Evolutionary conservation across 2,329 filamentous ascomycete genomes (phyloP).

Genomic region (Penicillium sp.): DNA sequence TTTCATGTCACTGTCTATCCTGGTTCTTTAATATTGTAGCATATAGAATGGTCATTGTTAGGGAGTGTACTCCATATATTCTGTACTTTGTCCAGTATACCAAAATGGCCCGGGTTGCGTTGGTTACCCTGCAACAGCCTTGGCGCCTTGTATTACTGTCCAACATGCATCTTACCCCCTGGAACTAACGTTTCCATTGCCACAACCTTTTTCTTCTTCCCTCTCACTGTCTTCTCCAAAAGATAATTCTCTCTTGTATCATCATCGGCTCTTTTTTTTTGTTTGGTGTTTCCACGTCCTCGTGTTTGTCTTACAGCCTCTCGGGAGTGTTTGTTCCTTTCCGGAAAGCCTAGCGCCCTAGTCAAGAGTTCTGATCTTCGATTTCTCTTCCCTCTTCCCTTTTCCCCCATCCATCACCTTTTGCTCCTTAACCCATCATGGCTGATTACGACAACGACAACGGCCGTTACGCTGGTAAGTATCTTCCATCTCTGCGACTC

Average conservation of each 20-base stretch:
- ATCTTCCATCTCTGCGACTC: slow-evolving; percentile 8
- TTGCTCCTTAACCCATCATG: slow-evolving; percentile 42
- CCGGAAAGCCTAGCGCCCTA: slow-evolving; percentile 26
- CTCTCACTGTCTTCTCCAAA: background rate
- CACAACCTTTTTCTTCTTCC: slow-evolving; percentile 18
- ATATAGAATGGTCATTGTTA: background rate
- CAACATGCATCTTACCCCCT: slow-evolving; percentile 14
- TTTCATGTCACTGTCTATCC: background rate
- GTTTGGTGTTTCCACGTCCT: slow-evolving; percentile 6
- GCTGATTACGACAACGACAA: slow-evolving; percentile 70
- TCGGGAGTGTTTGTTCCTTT: slow-evolving; percentile 31
- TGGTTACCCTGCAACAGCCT: slow-evolving; percentile 9
- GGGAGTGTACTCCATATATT: background rate
- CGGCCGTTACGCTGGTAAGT: slow-evolving; percentile 70
- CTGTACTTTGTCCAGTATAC: background rate
- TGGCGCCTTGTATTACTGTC: slow-evolving; percentile 25
- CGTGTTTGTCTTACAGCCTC: slow-evolving; percentile 12
- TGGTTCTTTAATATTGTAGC: background rate
- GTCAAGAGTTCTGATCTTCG: slow-evolving; percentile 25
- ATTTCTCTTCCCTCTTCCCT: slow-evolving; percentile 33
- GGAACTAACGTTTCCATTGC: slow-evolving; percentile 5
- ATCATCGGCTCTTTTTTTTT: slow-evolving; percentile 12
- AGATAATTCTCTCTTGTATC: background rate
- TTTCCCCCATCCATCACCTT: slow-evolving; percentile 24
- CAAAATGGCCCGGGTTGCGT: background rate